Evolutionary conservation across 2,329 filamentous ascomycete species (phyloP).

Genomic region (Acrocalymma vagum): DNA sequence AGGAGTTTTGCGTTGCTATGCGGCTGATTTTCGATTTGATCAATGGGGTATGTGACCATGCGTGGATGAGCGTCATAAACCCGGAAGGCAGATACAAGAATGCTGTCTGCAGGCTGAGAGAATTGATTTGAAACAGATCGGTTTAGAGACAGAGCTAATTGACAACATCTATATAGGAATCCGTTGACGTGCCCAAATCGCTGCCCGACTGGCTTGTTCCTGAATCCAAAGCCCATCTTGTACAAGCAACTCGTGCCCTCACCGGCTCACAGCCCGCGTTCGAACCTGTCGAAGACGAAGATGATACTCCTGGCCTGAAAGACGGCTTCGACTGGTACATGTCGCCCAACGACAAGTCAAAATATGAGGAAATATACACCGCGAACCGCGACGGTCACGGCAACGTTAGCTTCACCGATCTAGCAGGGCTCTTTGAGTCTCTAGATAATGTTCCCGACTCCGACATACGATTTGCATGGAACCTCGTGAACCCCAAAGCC

Average conservation of each 20-base stretch:
- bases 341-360: constrained; percentile 86
- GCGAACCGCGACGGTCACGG: constrained; percentile 89
- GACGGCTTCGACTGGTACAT: constrained; percentile 99
- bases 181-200: constrained; percentile 76
- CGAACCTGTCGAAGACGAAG: constrained; percentile 79
- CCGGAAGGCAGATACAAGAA: neutral
- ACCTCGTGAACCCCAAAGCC: constrained; percentile 93
- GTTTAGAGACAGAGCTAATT: constrained; percentile 2
- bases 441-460: constrained; percentile 70
- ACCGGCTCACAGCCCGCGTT: constrained; percentile 83
- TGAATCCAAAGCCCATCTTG: constrained; percentile 69
- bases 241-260: constrained; percentile 59
- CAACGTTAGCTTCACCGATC: constrained; percentile 75
- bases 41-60: constrained; percentile 82
- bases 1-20: constrained; percentile 99
- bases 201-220: constrained; percentile 97
- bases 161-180: constrained; percentile 74
- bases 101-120: neutral
- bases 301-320: constrained; percentile 85
- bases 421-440: constrained; percentile 85
- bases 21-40: constrained; percentile 95
- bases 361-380: constrained; percentile 97
- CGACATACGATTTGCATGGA: constrained; percentile 93
- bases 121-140: neutral
- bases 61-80: neutral